Evolutionary conservation across 495 filamentous ascomycete genomes (phyloP), one percentile per base, ranked within the genome.

Genomic region (Lasiosphaeriaceae sp.): DNA sequence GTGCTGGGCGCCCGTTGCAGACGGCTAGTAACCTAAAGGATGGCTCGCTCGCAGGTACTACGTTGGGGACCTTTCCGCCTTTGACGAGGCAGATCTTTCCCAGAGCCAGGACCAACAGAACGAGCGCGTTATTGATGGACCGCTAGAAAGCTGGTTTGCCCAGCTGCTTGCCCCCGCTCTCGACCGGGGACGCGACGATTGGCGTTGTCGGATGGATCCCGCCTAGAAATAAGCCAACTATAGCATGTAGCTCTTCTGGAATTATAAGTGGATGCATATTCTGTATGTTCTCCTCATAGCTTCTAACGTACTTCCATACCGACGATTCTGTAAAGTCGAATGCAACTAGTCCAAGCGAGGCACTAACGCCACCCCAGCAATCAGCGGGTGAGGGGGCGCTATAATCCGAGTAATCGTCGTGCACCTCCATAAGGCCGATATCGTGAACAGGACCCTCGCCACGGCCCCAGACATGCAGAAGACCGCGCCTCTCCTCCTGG

Each of bases 241-340:
- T 76, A 1, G 73, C 75, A 29, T 81, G 62, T 3, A 85, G 71
- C 59, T 76, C 71, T 17, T 61, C 65, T 14, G 75, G 75, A 3
- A 75, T 67, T 37, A 98, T 78, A 65, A 97, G 92, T 11, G 94
- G 94, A 68, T 97, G 94, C 67, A 98, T 83, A 52, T 84, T 89
- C 62, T 96, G 88, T 37, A 98, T 87, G 65, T 95, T 80, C 4
- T 85, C 69, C 64, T 91, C 72, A 67, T 90, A 98, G 68, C 85
- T 89, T 14, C 80, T 62, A 35, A 87, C 80, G 41, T 91, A 86
- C 37, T 74, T 78, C 55, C 75, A 75, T 7, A 96, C 77, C 2
- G 80, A 89, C 11, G 68, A 71, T 17, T 76, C 64, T 54, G 87
- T 81, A 50, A 95, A 79, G 50, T 85, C 87, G 14, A 91, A 73